These are phyloP conservation scores for Rhodamnia rubescens DNA, from an alignment of 345 rosid species.

Conservation along the genomic window DNA sequence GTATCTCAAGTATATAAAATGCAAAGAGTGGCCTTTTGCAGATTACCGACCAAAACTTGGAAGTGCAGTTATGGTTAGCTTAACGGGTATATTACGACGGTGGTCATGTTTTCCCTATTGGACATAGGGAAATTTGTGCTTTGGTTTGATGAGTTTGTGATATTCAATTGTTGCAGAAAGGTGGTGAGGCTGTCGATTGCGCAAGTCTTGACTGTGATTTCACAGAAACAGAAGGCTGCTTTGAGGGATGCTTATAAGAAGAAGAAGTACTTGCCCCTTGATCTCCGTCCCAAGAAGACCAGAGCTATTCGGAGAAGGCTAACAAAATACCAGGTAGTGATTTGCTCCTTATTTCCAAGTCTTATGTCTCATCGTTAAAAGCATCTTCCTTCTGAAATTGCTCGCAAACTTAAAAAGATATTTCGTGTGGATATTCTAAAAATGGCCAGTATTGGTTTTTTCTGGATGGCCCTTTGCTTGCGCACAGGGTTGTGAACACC, in stretches of 20 bases:
- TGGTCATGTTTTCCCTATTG: background rate
- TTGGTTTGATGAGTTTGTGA: background rate
- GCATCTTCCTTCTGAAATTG: background rate
- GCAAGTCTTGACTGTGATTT: constrained; percentile 81
- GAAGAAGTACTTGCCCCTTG: constrained; percentile 78
- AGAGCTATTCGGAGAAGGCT: constrained; percentile 87
- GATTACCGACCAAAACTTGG: background rate
- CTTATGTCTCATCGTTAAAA: background rate
- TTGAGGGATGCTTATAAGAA: constrained; percentile 76
- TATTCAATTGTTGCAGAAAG: constrained; percentile 46
- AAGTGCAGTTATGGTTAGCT: background rate
- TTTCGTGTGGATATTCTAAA: background rate
- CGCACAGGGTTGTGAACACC: background rate
- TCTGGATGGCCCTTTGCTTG: background rate
- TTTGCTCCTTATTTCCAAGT: background rate
- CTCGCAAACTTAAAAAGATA: background rate
- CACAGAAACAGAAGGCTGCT: constrained; percentile 84
- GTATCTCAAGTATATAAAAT: background rate
- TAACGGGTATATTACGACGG: background rate
- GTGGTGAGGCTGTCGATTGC: constrained; percentile 90
- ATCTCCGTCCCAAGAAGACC: constrained; percentile 95
- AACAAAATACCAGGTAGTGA: constrained; percentile 78
- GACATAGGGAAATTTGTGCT: background rate
- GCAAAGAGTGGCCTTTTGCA: background rate
- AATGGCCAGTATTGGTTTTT: background rate